Conservation (phyloP, 2,329 filamentous ascomycete species). For the Alternaria sp. region DNA sequence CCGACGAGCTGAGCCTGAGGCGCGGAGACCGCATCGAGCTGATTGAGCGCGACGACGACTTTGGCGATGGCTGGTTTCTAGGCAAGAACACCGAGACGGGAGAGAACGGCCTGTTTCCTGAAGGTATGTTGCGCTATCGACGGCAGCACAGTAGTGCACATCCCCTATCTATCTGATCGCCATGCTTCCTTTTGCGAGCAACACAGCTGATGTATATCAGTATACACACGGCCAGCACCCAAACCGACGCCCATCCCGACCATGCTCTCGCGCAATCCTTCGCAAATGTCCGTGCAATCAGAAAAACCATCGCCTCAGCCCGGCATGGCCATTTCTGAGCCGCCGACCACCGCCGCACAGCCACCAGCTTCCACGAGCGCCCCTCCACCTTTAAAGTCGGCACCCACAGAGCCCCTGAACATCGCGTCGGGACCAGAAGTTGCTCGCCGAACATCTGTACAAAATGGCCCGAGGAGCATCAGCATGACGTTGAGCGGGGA, state of each 20-base stretch:
- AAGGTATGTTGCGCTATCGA: conserved; percentile 63
- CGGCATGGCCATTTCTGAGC: conserved; percentile 25
- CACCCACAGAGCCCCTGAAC: conserved; percentile 40
- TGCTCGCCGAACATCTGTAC: conserved; percentile 27
- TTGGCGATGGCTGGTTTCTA: conserved; percentile 86
- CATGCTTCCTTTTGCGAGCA: neutral
- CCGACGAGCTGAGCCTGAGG: conserved; percentile 86
- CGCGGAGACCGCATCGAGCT: conserved; percentile 86
- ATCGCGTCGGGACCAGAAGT: conserved; percentile 18
- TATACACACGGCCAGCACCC: conserved; percentile 67
- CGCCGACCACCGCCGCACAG: conserved; percentile 15
- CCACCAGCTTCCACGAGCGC: conserved; percentile 23
- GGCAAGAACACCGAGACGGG: conserved; percentile 75
- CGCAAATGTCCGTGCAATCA: conserved; percentile 27
- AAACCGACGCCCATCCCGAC: conserved; percentile 48
- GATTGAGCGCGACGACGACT: conserved; percentile 85
- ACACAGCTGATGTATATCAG: conserved; percentile 48
- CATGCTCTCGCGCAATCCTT: conserved; percentile 39
- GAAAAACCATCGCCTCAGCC: conserved; percentile 17
- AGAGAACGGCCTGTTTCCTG: conserved; percentile 80
- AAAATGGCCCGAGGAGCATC: conserved; percentile 38
- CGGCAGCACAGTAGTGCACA: neutral
- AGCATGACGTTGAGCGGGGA: conserved; percentile 45
- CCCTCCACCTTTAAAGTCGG: conserved; percentile 22
- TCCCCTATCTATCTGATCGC: neutral